phyloP scores from a whole-genome alignment of 306 rosid genomes.

The Delonix regia region DNA sequence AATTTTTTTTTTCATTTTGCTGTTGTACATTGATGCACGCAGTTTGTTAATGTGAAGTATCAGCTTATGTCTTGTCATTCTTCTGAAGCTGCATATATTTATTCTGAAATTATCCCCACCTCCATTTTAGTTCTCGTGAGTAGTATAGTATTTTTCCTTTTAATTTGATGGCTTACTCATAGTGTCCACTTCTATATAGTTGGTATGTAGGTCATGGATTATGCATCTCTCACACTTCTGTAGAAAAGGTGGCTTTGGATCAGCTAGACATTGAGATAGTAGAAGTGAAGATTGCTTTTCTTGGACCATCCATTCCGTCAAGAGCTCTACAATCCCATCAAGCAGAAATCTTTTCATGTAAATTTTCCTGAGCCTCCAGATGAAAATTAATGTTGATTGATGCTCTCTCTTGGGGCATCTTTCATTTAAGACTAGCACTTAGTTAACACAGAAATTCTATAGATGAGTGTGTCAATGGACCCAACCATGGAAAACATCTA shows the following conservation, averaged over 20 bases:
- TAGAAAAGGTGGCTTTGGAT: constrained; percentile 68
- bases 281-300: constrained; percentile 68
- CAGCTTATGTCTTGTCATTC: too few species aligned
- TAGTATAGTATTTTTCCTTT: too few species aligned
- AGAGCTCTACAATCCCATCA: constrained; percentile 70
- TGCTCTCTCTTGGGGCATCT: not conserved
- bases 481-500: too few species aligned
- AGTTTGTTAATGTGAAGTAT: too few species aligned
- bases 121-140: too few species aligned
- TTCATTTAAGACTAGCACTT: constrained; percentile 11
- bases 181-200: constrained; percentile 6
- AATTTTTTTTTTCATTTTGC: too few species aligned
- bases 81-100: too few species aligned
- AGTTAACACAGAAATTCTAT: too few species aligned
- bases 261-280: constrained; percentile 55
- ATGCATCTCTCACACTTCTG: constrained; percentile 76
- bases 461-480: too few species aligned
- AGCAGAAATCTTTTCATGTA: constrained; percentile 83
- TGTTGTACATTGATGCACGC: too few species aligned
- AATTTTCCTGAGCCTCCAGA: constrained; percentile 63
- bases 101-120: too few species aligned
- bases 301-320: constrained; percentile 81
- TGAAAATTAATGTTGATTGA: constrained; percentile 49
- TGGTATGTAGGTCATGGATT: constrained; percentile 77
- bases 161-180: not conserved